Conservation (phyloP, 2,329 filamentous ascomycete species). For the Elsinoe ampelina region DNA sequence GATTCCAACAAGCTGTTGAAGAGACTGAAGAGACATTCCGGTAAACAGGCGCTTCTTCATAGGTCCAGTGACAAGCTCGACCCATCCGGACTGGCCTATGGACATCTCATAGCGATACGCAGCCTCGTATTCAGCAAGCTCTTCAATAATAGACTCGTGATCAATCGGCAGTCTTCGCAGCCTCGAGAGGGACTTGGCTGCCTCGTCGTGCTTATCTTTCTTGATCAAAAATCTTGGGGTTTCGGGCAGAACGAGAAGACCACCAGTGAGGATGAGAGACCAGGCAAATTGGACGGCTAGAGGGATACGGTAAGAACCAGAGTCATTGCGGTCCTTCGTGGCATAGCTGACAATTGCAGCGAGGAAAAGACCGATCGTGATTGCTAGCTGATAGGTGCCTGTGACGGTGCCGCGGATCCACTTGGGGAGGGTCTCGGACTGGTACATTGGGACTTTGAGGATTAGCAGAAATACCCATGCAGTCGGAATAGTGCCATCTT, state of each 20-base stretch:
- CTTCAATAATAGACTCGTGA: conserved; percentile 20
- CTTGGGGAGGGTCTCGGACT: conserved; percentile 65
- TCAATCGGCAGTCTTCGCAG: conserved; percentile 20
- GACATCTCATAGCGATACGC: conserved; percentile 19
- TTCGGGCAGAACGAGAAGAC: conserved; percentile 66
- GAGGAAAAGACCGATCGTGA: conserved; percentile 64
- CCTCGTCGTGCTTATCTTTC: conserved; percentile 55
- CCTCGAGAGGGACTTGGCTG: conserved; percentile 45
- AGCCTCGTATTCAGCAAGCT: conserved; percentile 21
- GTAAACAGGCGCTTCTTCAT: conserved; percentile 35
- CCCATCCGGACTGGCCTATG: conserved; percentile 14
- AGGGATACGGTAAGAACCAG: conserved; percentile 55
- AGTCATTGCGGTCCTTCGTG: conserved; percentile 51
- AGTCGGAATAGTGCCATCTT: conserved; percentile 34
- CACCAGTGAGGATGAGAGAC: conserved; percentile 26
- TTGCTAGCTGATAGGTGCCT: conserved; percentile 68
- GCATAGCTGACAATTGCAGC: conserved; percentile 61
- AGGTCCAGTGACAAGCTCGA: conserved; percentile 28
- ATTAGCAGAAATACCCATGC: conserved; percentile 36
- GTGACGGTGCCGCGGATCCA: conserved; percentile 68
- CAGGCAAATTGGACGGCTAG: conserved; percentile 45
- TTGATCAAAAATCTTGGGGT: conserved; percentile 75
- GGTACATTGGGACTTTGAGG: conserved; percentile 56
- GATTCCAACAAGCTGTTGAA: conserved; percentile 44
- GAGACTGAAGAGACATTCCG: conserved; percentile 33